Evolutionary conservation across 2,329 filamentous ascomycete genomes (phyloP), one percentile per base, ranked within the genome.

Genomic region (Neofusicoccum laricinum): DNA sequence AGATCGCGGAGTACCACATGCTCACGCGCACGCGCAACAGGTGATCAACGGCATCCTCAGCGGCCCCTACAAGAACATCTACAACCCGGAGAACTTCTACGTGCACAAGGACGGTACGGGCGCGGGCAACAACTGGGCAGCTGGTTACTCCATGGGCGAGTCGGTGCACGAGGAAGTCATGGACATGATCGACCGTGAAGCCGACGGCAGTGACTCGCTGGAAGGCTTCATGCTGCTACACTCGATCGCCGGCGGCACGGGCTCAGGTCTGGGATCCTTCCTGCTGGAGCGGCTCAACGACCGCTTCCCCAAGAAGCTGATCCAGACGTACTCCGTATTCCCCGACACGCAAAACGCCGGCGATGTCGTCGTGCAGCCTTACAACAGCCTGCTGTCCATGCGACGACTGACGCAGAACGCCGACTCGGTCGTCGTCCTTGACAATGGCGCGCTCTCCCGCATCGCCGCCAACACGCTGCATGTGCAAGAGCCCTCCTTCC

Each of bases 211-310:
- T 76, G 95, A 99, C 78, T 97, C 93, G 61, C 84, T 99, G 3
- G 95, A 99, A 86, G 95, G 95, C 43, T 99, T 99, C 81, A 99
- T 99, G 95, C 88, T 99, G 78, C 85, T 99, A 68, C 95, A 99
- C 77, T 98, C 95, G 2, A 99, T 99, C 73, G 96, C 95, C 48
- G 95, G 95, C 67, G 95, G 95, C 64, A 99, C 95, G 17, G 95
- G 95, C 8, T 97, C 93, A 21, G 95, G 95, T n/a, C 80, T 99
- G 50, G 95, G 95, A 25, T 97, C 93, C 32, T 99, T 96, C 74
- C 85, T 99, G 66, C 87, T 99, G 17, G 96, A 99, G 79, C 86
- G 93, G 68, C 88, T 99, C 77, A 99, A 99, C 77, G 95, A 99
- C 77, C 87, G 93, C 57, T 99, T 98, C 71, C 95, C 96, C 40